Evolutionary conservation across 2,329 filamentous ascomycete species (phyloP).

Genomic region (Bipolaris cookei): DNA sequence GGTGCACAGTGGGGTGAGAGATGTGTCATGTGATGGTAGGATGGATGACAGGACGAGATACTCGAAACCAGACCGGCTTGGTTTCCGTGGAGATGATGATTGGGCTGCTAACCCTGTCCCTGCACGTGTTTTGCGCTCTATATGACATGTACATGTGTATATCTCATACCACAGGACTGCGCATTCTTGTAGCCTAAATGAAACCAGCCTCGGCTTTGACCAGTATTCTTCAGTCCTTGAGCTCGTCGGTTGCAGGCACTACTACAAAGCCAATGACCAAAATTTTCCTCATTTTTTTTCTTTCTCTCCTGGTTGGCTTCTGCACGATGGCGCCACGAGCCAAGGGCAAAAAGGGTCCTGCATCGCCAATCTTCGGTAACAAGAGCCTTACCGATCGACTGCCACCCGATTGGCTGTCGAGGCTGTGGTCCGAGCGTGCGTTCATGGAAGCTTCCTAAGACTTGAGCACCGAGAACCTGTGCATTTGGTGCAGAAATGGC

Average conservation of each 20-base stretch:
- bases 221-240: background rate
- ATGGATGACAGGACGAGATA: background rate
- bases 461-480: slow-evolving; percentile 3
- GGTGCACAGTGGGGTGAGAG: background rate
- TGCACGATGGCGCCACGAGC: slow-evolving; percentile 10
- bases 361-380: slow-evolving; percentile 17
- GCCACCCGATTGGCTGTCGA: slow-evolving; percentile 4
- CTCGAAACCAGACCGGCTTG: background rate
- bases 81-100: background rate
- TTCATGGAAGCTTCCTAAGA: slow-evolving; percentile 14
- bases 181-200: background rate
- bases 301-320: background rate
- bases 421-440: slow-evolving; percentile 3
- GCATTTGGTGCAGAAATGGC: background rate
- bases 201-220: background rate
- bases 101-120: background rate
- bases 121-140: background rate
- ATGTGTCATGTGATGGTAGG: background rate
- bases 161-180: background rate
- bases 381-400: slow-evolving; percentile 13
- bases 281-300: background rate
- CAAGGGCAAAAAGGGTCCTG: slow-evolving; percentile 10
- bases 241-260: background rate
- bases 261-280: background rate
- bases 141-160: too few species aligned